A percentile compares a stretch with the other conserved stretches of the same genome.
phyloP scores from a whole-genome alignment of 2,329 filamentous ascomycete genomes.

The Claviceps sp. region DNA sequence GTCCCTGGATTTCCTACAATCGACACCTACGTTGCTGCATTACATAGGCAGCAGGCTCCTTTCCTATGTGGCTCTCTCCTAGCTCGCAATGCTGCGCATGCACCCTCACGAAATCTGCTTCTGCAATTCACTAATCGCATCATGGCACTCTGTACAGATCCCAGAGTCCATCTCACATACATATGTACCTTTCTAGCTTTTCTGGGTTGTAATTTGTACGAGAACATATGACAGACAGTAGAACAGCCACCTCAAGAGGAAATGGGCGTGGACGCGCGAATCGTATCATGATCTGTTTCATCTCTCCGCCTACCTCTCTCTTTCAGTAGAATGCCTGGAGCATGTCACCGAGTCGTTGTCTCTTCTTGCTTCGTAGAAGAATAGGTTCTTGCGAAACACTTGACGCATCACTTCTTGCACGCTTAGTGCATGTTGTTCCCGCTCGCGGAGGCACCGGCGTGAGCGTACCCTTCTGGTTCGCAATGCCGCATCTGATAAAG shows the following conservation, averaged over 20 bases:
- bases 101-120: no score
- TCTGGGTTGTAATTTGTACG: neutral
- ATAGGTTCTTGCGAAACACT: constrained; percentile 10
- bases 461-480: neutral
- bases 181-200: neutral
- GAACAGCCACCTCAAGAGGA: no score
- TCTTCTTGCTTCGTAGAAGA: constrained; percentile 18
- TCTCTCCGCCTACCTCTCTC: neutral
- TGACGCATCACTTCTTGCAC: constrained; percentile 1
- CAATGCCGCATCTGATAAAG: constrained; percentile 15
- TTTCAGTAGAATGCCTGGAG: constrained; percentile 11
- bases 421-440: constrained; percentile 7
- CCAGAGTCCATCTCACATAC: no score
- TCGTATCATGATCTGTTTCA: neutral
- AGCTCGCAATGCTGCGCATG: no score
- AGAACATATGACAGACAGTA: no score
- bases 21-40: no score
- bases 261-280: no score
- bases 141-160: no score
- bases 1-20: no score
- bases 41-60: no score
- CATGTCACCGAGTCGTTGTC: constrained; percentile 21
- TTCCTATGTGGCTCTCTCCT: no score
- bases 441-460: constrained; percentile 3
- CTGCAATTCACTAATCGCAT: no score